Conservation (phyloP, 2,329 filamentous ascomycete genomes). For the Ascochyta viciae-villosae region DNA sequence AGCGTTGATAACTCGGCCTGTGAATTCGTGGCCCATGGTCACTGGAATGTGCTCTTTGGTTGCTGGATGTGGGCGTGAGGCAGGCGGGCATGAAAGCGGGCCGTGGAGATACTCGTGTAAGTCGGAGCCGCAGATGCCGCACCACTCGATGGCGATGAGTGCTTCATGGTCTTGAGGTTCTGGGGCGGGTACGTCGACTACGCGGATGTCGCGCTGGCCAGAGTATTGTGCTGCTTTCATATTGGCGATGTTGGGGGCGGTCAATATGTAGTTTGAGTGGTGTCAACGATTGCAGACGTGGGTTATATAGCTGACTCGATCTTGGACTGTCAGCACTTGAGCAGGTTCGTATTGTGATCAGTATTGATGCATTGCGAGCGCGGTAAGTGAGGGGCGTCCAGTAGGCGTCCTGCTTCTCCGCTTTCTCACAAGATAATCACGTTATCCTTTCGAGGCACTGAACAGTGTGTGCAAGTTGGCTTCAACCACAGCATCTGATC, state of each 20-base stretch:
- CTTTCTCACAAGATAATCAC: background rate
- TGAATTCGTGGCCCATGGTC: conserved; percentile 45
- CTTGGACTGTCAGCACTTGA: background rate
- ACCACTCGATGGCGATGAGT: conserved; percentile 39
- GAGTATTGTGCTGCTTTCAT: conserved; percentile 46
- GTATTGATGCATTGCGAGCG: background rate
- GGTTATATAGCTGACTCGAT: conserved; percentile 3
- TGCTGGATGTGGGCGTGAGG: conserved; percentile 28
- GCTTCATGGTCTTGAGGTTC: conserved; percentile 33
- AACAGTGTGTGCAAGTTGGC: background rate
- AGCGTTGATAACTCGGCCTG: conserved; percentile 33
- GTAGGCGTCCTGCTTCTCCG: conserved; percentile 1
- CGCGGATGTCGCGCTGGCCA: conserved; percentile 33
- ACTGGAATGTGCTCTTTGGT: conserved; percentile 31
- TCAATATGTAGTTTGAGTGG: background rate
- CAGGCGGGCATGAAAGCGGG: conserved; percentile 12
- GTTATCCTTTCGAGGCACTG: background rate
- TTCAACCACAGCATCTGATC: background rate
- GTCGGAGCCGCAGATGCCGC: conserved; percentile 42
- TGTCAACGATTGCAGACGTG: background rate
- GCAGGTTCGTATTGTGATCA: background rate
- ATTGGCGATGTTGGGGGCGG: background rate
- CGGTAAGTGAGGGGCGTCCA: background rate
- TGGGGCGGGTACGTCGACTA: conserved; percentile 33
- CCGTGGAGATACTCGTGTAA: conserved; percentile 40